Conservation (phyloP, 257 asterid species). For the Capsicum pubescens region DNA sequence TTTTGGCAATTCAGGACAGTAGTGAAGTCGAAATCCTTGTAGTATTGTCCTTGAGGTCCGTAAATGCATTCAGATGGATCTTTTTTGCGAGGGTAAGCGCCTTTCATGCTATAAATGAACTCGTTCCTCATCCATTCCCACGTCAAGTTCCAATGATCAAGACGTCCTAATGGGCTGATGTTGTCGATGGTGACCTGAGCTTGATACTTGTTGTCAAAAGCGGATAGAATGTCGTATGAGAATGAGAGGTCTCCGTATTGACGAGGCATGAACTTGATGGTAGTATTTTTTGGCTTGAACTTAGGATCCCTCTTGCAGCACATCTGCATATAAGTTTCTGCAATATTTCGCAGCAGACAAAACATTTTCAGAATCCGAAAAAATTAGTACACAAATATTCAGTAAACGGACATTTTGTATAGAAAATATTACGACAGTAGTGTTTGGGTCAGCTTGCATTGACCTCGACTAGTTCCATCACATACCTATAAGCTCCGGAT, state of each 20-base stretch:
- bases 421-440: background rate
- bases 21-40: conserved; percentile 72
- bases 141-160: conserved; percentile 92
- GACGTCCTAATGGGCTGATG: conserved; percentile 83
- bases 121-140: conserved; percentile 98
- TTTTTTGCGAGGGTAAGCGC: conserved; percentile 72
- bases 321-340: conserved; percentile 67
- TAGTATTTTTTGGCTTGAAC: conserved; percentile 50
- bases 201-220: conserved; percentile 60
- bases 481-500: no score
- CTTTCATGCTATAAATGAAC: conserved; percentile 77
- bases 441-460: background rate
- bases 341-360: conserved; percentile 17
- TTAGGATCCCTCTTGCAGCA: conserved; percentile 91
- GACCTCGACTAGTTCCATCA: background rate
- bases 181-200: conserved; percentile 96
- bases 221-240: conserved; percentile 78
- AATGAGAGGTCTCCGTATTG: conserved; percentile 69
- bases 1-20: conserved; percentile 69
- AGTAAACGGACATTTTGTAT: background rate
- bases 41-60: conserved; percentile 86
- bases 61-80: conserved; percentile 85
- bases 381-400: background rate
- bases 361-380: background rate
- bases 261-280: conserved; percentile 60